Conservation (phyloP, 257 asterid genomes). For the Nicotiana knightiana region DNA sequence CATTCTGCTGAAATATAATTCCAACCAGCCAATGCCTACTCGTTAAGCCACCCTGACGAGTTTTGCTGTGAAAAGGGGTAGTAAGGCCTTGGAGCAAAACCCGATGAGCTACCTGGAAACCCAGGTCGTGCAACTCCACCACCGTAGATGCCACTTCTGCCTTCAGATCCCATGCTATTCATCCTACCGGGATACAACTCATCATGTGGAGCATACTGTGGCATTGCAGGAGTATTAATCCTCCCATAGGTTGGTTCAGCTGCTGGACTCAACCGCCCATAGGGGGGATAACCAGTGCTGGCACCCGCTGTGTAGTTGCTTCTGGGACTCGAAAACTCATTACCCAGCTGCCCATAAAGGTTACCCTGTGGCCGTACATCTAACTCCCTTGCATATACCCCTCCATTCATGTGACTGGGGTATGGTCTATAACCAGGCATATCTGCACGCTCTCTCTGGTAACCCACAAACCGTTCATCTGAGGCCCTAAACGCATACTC, state of each 20-base stretch:
- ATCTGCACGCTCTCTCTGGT: conserved; percentile 18
- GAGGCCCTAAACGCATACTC: conserved; percentile 22
- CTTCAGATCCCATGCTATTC: conserved; percentile 18
- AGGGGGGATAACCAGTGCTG: conserved; percentile 14
- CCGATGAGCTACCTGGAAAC: conserved; percentile 19
- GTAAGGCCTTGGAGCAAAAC: conserved; percentile 52
- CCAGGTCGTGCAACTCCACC: conserved; percentile 19
- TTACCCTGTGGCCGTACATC: conserved; percentile 18
- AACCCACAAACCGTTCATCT: conserved; percentile 19
- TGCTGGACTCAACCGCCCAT: conserved; percentile 1
- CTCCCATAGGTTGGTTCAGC: conserved; percentile 16
- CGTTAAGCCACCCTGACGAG: conserved; percentile 72
- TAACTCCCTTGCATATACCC: conserved; percentile 21
- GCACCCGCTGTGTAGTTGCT: not conserved
- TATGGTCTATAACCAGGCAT: conserved; percentile 12
- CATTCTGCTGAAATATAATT: no score
- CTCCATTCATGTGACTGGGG: conserved; percentile 14
- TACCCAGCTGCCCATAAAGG: conserved; percentile 19
- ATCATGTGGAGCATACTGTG: conserved; percentile 44
- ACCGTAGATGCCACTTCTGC: conserved; percentile 14
- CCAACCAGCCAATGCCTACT: conserved; percentile 24
- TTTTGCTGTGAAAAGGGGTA: conserved; percentile 29
- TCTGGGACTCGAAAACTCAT: conserved; percentile 17
- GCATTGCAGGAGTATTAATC: conserved; percentile 33
- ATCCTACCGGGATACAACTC: conserved; percentile 28